Evolutionary conservation across 768 basidiomycete genomes (phyloP), one percentile per base, ranked within the genome.

Genomic region (Pisolithus marmoratus): DNA sequence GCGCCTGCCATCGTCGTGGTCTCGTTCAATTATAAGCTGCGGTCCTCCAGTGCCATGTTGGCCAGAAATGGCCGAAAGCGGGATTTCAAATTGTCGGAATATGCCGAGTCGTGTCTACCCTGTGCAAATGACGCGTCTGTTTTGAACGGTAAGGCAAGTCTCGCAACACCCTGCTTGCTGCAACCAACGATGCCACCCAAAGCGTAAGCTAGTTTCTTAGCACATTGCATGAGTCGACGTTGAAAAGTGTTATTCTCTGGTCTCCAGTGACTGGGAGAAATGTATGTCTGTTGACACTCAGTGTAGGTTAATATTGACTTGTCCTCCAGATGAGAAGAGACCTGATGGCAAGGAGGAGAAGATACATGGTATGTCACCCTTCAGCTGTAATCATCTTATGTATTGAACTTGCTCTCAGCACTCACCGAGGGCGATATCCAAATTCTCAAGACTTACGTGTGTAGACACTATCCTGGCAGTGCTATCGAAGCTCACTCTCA

Each of bases 341-440:
- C 73, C 65, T 24, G 92, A 94, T 69, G 83, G 82, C 64, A 94
- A 97, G 72, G 78, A 85, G 61, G 92, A 93, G 73, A 96, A 96
- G 76, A 95, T 97, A 62, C 83, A 88, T 60, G 83, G 89, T 83
- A 73, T 31, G 24, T 43, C 5, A n/a, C 48, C 20, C 55, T n/a
- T 46, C 2, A 22, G 38, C 4, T 4, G 17, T 52, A 20, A 48
- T 9, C 34, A 22, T 31, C 24, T 8, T 6, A 11, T 8, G 15
- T 11, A 38, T 58, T 63, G 24, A 67, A 44, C 4, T 26, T 38
- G 26, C 36, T 3, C 48, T 3, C 54, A 96, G 95, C 87, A 47
- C 84, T 99, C 55, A 96, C 98, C 65, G 95, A 97, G 62, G 93
- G 91, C 58, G 96, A 98, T 67, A 99, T 99, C 47, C 95, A 98